Evolutionary conservation across 176 grass and related monocot species (phyloP), one percentile per base, ranked within the genome.

Genomic region (Musa acuminata): DNA sequence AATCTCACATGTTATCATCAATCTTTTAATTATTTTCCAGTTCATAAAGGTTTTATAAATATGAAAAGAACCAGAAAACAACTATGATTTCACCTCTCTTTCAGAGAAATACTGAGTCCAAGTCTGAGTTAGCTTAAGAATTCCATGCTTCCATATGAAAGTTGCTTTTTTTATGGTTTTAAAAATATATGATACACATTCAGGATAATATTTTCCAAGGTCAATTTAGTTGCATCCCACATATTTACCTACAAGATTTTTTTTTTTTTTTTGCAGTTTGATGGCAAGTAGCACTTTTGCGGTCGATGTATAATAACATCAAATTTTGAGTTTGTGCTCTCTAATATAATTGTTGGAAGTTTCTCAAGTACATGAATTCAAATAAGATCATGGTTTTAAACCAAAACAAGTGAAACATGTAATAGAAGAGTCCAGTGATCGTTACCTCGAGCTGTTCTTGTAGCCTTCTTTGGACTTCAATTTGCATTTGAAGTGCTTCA

Each of bases 401-500:
- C 62, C 24, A 26, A 23, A 0, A 12, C 12, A 62, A 48, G 11
- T 8, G 8, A 60, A 74, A 9, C 35, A 43, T 43, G 35, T 43
- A 43, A 64, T 23, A 24, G 19, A 25, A 80, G 24, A 17, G 70
- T 13, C 71, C n/a, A 35, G 50, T 79, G 21, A 62, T 2, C 13
- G 51, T 43, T 84, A 96, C 93, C 93, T 96, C 93, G 67, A 96
- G 75, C 83, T 96, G 93, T 79, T 92, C 93, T 9, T 93, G 90
- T 23, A 97, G 83, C 50, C 85, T 79, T 82, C 93, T 93, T 84
- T 97, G 93, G 13, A 97, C 93, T 89, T 93, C 87, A 78, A 97
- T 90, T 77, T 97, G 93, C 87, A 93, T 91, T 72, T 89, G 87
- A 43, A 97, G 81, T 52, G 90, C 82, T 79, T 93, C 93, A 73